Percentiles rank a stretch among this genome's conserved stretches.
phyloP scores from a whole-genome alignment of 257 asterid species.

The Solanum appendiculatum region DNA sequence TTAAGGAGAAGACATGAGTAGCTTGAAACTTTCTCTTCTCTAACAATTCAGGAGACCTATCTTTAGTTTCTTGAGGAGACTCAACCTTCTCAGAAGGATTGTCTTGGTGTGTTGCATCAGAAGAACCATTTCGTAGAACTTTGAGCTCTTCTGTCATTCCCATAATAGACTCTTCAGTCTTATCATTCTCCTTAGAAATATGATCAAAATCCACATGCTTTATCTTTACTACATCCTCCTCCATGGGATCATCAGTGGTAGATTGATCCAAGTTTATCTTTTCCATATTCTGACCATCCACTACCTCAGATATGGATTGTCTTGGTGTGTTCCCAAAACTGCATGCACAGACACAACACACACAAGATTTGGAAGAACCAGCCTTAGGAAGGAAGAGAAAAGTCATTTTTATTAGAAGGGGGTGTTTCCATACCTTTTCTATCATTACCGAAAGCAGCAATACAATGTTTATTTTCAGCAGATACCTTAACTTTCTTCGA shows the following conservation, averaged over 20 bases:
- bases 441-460: constrained; percentile 4
- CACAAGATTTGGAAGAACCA: not conserved
- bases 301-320: constrained; percentile 3
- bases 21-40: constrained; percentile 23
- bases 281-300: constrained; percentile 18
- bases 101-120: constrained; percentile 1
- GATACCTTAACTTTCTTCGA: constrained; percentile 5
- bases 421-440: not conserved
- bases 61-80: constrained; percentile 1
- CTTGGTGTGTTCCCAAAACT: constrained; percentile 5
- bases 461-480: constrained; percentile 1
- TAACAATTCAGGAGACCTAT: not conserved
- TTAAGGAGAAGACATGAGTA: not conserved
- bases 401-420: not conserved
- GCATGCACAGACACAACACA: not conserved
- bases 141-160: not conserved
- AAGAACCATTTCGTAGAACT: not conserved
- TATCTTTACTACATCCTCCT: constrained; percentile 19
- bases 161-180: not conserved
- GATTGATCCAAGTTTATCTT: constrained; percentile 27
- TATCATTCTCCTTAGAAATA: constrained; percentile 5
- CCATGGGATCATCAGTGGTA: constrained; percentile 27
- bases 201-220: constrained; percentile 7
- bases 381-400: not conserved
- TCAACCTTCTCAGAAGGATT: constrained; percentile 4